phyloP scores from a whole-genome alignment of 1,139 yeast species.

The Tardiomyces blankii region DNA sequence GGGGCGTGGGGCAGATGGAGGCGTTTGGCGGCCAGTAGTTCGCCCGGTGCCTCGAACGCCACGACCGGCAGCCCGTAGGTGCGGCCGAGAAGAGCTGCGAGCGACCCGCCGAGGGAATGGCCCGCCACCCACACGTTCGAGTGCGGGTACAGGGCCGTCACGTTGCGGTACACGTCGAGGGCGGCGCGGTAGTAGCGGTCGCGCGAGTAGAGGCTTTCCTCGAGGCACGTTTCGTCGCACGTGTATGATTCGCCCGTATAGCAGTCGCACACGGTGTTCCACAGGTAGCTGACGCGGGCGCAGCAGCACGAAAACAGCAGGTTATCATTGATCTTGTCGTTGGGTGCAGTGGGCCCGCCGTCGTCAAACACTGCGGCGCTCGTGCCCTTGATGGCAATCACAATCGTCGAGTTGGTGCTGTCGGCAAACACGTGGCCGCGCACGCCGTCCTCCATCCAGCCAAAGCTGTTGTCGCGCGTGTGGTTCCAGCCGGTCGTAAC shows the following conservation, averaged over 20 bases:
- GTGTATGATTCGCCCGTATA: slow-evolving; percentile 68
- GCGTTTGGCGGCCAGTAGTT: slow-evolving; percentile 68
- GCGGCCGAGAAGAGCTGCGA: slow-evolving; percentile 71
- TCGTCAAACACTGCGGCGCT: slow-evolving; percentile 75
- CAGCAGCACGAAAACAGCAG: slow-evolving; percentile 90
- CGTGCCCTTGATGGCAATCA: slow-evolving; percentile 85
- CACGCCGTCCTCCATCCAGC: slow-evolving; percentile 80
- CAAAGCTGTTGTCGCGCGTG: slow-evolving; percentile 33
- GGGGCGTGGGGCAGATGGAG: slow-evolving; percentile 91
- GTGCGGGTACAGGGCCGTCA: slow-evolving; percentile 54
- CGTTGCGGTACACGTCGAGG: slow-evolving; percentile 67
- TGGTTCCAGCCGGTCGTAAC: slow-evolving; percentile 51
- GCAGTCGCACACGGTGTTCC: slow-evolving; percentile 97
- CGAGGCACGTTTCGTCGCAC: slow-evolving; percentile 83
- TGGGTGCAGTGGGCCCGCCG: slow-evolving; percentile 66
- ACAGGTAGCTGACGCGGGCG: slow-evolving; percentile 80
- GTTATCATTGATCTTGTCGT: slow-evolving; percentile 82
- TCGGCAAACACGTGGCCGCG: slow-evolving; percentile 86
- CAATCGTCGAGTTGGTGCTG: slow-evolving; percentile 51
- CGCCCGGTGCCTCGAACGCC: slow-evolving; percentile 92
- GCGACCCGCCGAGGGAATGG: slow-evolving; percentile 89
- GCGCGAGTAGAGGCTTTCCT: slow-evolving; percentile 56
- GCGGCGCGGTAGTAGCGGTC: slow-evolving; percentile 80
- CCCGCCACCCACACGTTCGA: slow-evolving; percentile 86
- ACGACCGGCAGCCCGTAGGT: slow-evolving; percentile 88